These are phyloP conservation scores for Alternaria gaisen DNA, from an alignment of 2,329 filamentous ascomycete species.

Conservation along the genomic window DNA sequence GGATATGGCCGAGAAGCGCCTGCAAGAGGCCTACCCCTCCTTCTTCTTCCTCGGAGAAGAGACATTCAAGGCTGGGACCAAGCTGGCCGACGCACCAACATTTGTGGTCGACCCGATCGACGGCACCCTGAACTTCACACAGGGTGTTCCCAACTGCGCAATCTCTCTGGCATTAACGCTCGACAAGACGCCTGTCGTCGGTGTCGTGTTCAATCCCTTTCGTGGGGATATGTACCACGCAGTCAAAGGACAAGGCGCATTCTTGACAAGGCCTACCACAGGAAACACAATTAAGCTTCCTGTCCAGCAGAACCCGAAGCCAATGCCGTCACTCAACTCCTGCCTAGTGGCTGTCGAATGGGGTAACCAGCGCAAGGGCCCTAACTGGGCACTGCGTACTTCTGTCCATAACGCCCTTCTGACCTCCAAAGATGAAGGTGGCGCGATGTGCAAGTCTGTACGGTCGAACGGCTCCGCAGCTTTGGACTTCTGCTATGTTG, in stretches of 20 bases:
- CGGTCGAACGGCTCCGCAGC: slow-evolving; percentile 50
- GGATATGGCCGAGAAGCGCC: slow-evolving; percentile 56
- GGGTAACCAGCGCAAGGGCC: slow-evolving; percentile 49
- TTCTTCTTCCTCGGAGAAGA: slow-evolving; percentile 55
- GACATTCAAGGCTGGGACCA: slow-evolving; percentile 42
- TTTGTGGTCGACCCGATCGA: slow-evolving; percentile 53
- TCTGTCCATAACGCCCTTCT: slow-evolving; percentile 41
- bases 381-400: slow-evolving; percentile 49
- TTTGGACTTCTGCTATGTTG: slow-evolving; percentile 52
- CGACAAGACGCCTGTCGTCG: slow-evolving; percentile 46
- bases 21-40: slow-evolving; percentile 57
- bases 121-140: slow-evolving; percentile 52
- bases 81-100: slow-evolving; percentile 42
- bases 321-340: slow-evolving; percentile 40
- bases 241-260: slow-evolving; percentile 45
- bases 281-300: slow-evolving; percentile 41
- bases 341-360: slow-evolving; percentile 50
- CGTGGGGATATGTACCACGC: slow-evolving; percentile 48
- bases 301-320: slow-evolving; percentile 34
- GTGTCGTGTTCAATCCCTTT: slow-evolving; percentile 49
- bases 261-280: slow-evolving; percentile 31
- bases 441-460: slow-evolving; percentile 46
- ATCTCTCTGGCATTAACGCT: slow-evolving; percentile 46
- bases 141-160: slow-evolving; percentile 49
- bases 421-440: slow-evolving; percentile 36